phyloP scores from a whole-genome alignment of 2,329 filamentous ascomycete species.

The Bipolaris cookei region DNA sequence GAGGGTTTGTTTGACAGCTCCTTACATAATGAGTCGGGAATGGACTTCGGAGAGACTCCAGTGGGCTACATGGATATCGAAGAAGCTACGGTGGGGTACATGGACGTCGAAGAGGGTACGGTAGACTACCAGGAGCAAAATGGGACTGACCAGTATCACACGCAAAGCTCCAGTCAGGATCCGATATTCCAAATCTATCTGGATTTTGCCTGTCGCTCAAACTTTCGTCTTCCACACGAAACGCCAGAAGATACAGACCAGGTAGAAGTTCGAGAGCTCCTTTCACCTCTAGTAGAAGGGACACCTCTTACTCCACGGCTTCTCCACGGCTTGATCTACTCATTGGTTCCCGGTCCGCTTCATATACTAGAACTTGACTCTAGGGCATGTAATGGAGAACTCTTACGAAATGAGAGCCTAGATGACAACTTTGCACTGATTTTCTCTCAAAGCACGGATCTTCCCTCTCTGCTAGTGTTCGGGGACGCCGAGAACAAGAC shows the following conservation, averaged over 20 bases:
- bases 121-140: not conserved
- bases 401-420: not conserved
- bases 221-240: conserved; percentile 6
- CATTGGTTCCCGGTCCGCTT: not conserved
- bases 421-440: not conserved
- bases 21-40: not conserved
- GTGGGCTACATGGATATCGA: not conserved
- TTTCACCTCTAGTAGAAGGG: conserved; percentile 2
- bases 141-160: not conserved
- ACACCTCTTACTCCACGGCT: conserved; percentile 2
- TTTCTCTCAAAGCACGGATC: not conserved
- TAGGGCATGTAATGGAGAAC: not conserved
- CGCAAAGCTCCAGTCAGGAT: not conserved
- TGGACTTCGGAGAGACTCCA: no score
- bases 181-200: conserved; percentile 2
- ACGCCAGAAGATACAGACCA: not conserved
- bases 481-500: not conserved
- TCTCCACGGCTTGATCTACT: conserved; percentile 1
- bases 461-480: not conserved
- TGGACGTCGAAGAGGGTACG: no score
- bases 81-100: not conserved
- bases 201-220: conserved; percentile 1
- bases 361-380: not conserved
- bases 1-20: not conserved
- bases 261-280: not conserved